Evolutionary conservation across 2,329 filamentous ascomycete species (phyloP).

Genomic region (Ustulina deusta): DNA sequence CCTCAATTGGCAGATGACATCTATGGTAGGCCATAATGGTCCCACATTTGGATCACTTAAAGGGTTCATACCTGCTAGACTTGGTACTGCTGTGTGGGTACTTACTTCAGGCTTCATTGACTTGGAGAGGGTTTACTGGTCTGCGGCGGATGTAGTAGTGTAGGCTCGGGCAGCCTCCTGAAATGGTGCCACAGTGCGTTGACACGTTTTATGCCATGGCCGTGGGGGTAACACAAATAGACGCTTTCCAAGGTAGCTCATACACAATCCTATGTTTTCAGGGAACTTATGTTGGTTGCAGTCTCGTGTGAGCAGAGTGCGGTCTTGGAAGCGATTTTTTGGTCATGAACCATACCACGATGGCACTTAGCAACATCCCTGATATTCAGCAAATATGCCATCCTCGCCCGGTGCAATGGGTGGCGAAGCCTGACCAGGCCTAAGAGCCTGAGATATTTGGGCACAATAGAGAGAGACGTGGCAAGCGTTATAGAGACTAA

Average conservation of each 20-base stretch:
- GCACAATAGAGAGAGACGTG: conserved; percentile 25
- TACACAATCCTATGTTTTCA: not conserved
- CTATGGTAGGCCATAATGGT: not conserved
- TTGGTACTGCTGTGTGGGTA: not conserved
- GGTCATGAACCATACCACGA: not conserved
- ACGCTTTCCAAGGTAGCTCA: not conserved
- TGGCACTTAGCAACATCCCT: conserved; percentile 1
- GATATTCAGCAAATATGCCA: not conserved
- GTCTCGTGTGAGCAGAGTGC: not conserved
- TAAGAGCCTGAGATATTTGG: conserved; percentile 11
- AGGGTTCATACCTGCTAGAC: not conserved
- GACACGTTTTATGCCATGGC: conserved; percentile 23
- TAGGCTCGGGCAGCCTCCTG: conserved; percentile 14
- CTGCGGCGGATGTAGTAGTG: conserved; percentile 1
- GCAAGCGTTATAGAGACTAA: conserved; percentile 17
- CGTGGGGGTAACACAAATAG: not conserved
- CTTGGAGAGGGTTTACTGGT: conserved; percentile 13
- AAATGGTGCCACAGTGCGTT: conserved; percentile 13
- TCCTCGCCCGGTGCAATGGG: not conserved
- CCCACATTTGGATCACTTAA: conserved; percentile 9
- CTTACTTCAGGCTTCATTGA: conserved; percentile 3
- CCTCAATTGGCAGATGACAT: conserved; percentile 16
- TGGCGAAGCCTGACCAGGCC: not conserved
- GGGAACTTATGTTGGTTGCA: not conserved
- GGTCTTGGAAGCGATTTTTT: not conserved